Conservation (phyloP, 345 rosid species). For the Salix udensis region DNA sequence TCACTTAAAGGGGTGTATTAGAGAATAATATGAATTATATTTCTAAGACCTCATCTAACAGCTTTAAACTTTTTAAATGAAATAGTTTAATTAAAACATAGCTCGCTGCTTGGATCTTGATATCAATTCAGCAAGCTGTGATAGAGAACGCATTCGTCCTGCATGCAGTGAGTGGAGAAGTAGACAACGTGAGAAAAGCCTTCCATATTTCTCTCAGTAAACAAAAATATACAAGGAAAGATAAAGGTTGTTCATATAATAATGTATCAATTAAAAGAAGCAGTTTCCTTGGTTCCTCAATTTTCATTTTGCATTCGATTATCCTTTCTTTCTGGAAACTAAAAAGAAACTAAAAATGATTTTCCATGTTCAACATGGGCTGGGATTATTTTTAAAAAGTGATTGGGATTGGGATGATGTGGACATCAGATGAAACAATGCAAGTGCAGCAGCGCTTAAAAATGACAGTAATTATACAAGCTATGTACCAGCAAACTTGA, state of each 20-base stretch:
- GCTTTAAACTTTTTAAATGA: too few relatives aligned
- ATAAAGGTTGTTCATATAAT: neutral
- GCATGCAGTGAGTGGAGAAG: conserved; percentile 8
- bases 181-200: neutral
- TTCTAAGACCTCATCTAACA: too few relatives aligned
- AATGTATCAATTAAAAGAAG: neutral
- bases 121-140: conserved; percentile 74
- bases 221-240: neutral
- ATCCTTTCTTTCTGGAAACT: neutral
- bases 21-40: too few relatives aligned
- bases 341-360: too few relatives aligned
- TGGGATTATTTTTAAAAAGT: neutral
- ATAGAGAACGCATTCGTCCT: conserved; percentile 92
- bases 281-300: neutral
- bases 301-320: neutral
- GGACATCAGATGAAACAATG: neutral
- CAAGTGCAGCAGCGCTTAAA: neutral
- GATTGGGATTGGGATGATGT: neutral
- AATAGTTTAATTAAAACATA: too few relatives aligned
- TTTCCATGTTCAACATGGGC: neutral
- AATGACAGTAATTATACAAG: neutral
- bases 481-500: neutral
- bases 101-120: conserved; percentile 49
- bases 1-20: too few relatives aligned
- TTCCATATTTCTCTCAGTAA: neutral